Conservation (phyloP, 805 yeast species). For the Ogataea populi-albae region DNA sequence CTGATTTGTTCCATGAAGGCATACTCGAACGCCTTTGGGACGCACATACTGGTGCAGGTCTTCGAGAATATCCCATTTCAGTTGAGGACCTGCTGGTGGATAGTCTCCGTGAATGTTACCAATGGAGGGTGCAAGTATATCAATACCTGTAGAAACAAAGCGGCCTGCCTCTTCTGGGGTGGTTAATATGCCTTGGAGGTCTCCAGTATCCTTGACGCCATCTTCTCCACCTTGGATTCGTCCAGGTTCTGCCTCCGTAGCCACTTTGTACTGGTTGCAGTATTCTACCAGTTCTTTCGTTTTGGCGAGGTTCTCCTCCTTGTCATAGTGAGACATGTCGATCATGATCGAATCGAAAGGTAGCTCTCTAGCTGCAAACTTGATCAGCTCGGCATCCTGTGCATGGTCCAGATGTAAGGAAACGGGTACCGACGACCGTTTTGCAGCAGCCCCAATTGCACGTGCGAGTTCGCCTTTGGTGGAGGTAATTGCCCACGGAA, state of each 20-base stretch:
- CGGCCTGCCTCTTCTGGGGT: conserved; percentile 33
- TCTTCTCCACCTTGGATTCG: conserved; percentile 40
- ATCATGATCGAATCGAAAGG: conserved; percentile 41
- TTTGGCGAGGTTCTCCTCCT: conserved; percentile 31
- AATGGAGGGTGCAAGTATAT: conserved; percentile 36
- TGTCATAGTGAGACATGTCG: conserved; percentile 37
- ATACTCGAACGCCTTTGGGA: conserved; percentile 25
- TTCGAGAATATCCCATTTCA: conserved; percentile 27
- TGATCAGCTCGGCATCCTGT: conserved; percentile 31
- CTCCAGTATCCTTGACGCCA: conserved; percentile 29
- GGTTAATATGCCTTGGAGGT: conserved; percentile 32
- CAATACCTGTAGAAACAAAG: conserved; percentile 35
- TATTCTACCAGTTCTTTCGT: conserved; percentile 31
- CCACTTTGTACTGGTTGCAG: conserved; percentile 29
- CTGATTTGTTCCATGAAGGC: conserved; percentile 36
- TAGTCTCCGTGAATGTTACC: conserved; percentile 39
- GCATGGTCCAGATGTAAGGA: conserved; percentile 38
- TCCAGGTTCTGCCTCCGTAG: conserved; percentile 40
- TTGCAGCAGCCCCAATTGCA: conserved; percentile 26
- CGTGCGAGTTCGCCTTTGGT: conserved; percentile 30
- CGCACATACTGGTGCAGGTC: conserved; percentile 20
- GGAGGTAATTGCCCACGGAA: conserved; percentile 38
- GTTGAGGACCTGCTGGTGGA: conserved; percentile 34
- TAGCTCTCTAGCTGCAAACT: conserved; percentile 29
- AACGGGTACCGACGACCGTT: conserved; percentile 34